Evolutionary conservation across 306 rosid species (phyloP).

Genomic region (Inga leiocalycina): DNA sequence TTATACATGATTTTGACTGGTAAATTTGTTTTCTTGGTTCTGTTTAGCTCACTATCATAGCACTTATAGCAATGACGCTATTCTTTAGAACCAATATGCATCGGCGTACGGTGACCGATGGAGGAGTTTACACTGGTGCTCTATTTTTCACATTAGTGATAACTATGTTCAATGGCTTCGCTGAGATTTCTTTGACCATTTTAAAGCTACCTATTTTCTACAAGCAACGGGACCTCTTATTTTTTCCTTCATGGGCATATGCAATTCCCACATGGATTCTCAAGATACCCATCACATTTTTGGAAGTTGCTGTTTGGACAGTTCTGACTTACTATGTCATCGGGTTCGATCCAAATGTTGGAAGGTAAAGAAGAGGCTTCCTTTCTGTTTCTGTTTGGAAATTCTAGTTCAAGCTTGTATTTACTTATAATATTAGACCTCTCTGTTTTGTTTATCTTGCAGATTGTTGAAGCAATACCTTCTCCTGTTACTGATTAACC

Average conservation of each 20-base stretch:
- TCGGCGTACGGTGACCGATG: constrained; percentile 45
- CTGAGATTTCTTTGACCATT: constrained; percentile 60
- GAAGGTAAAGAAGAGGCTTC: constrained; percentile 44
- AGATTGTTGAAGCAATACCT: constrained; percentile 54
- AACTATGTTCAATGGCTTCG: constrained; percentile 54
- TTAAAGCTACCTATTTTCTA: constrained; percentile 64
- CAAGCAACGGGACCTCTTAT: constrained; percentile 66
- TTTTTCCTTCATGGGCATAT: constrained; percentile 69
- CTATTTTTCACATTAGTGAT: constrained; percentile 50
- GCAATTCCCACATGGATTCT: constrained; percentile 63
- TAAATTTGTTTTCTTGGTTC: constrained; percentile 3
- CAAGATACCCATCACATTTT: constrained; percentile 49
- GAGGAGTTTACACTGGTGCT: constrained; percentile 59
- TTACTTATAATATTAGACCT: constrained; percentile 5
- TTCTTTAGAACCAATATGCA: constrained; percentile 79
- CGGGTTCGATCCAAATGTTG: constrained; percentile 59
- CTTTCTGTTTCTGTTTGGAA: constrained; percentile 11
- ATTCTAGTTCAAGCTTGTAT: background rate
- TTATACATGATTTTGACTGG: constrained; percentile 2
- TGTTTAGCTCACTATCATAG: constrained; percentile 57
- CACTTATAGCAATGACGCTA: constrained; percentile 54
- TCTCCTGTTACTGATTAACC: constrained; percentile 38
- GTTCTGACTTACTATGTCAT: constrained; percentile 58
- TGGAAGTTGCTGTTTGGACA: constrained; percentile 58
- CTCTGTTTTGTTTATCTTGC: constrained; percentile 21